These are phyloP conservation scores for Aristolochia fimbriata DNA, from an alignment of 164 flowering plant genomes.

Conservation along the genomic window DNA sequence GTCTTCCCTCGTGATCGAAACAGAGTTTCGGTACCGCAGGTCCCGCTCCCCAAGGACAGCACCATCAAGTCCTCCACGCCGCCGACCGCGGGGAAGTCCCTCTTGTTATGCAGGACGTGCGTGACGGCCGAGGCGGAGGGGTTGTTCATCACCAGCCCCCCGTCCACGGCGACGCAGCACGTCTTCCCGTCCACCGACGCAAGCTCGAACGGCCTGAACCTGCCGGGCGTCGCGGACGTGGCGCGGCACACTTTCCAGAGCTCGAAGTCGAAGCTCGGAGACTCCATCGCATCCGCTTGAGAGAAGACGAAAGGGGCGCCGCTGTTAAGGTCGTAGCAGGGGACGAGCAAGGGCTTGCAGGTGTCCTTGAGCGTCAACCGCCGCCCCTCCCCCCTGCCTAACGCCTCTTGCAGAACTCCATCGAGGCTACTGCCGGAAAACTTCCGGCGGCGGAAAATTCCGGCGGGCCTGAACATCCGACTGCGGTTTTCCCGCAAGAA, in stretches of 20 bases:
- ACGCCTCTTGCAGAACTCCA: slow-evolving; percentile 18
- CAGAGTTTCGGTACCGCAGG: slow-evolving; percentile 1
- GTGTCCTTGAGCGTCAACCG: slow-evolving; percentile 35
- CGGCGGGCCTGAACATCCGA: slow-evolving; percentile 13
- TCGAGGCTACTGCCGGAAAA: slow-evolving; percentile 17
- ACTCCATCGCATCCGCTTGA: slow-evolving; percentile 43
- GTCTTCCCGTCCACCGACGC: slow-evolving; percentile 74
- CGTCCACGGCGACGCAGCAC: slow-evolving; percentile 66
- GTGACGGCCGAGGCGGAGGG: slow-evolving; percentile 91
- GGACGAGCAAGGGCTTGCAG: slow-evolving; percentile 36
- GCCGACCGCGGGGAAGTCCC: slow-evolving; percentile 69
- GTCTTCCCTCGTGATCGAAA: background rate
- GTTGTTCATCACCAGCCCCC: slow-evolving; percentile 94
- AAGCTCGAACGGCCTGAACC: slow-evolving; percentile 54
- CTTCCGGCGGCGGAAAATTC: slow-evolving; percentile 15
- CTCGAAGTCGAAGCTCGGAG: slow-evolving; percentile 37
- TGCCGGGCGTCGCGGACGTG: slow-evolving; percentile 31
- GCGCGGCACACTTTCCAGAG: slow-evolving; percentile 45
- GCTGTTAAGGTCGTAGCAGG: slow-evolving; percentile 40
- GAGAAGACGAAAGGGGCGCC: slow-evolving; percentile 47
- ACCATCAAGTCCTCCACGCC: slow-evolving; percentile 81
- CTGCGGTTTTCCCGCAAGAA: slow-evolving; percentile 16
- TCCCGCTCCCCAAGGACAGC: slow-evolving; percentile 76
- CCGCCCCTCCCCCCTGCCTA: slow-evolving; percentile 18
- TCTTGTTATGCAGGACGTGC: slow-evolving; percentile 79